Evolutionary conservation across 805 yeast species (phyloP).

Genomic region (Saccharomyces eubayanus): DNA sequence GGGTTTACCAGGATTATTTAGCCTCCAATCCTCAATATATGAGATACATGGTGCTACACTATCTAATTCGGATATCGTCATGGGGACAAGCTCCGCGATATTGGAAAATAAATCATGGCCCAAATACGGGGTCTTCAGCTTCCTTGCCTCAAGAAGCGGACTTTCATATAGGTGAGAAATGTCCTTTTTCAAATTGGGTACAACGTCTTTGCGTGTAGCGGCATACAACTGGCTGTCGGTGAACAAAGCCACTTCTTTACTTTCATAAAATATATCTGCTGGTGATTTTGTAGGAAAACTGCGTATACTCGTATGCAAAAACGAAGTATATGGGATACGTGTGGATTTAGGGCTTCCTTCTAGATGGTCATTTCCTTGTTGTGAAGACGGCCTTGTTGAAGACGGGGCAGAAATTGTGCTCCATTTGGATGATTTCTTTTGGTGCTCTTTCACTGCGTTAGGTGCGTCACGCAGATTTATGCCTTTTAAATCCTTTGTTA

Average conservation of each 20-base stretch:
- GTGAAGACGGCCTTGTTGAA: background rate
- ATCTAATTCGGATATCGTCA: constrained; percentile 16
- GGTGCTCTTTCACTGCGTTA: background rate
- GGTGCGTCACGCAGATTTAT: background rate
- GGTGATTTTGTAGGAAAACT: constrained; percentile 6
- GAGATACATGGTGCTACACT: constrained; percentile 16
- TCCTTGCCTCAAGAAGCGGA: constrained; percentile 2
- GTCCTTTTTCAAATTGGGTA: constrained; percentile 8
- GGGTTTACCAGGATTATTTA: background rate
- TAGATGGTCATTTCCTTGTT: background rate
- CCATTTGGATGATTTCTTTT: background rate
- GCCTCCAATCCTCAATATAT: constrained; percentile 12
- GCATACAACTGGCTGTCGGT: constrained; percentile 3
- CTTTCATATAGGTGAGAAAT: constrained; percentile 6
- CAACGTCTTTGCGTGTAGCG: background rate
- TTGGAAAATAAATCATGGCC: constrained; percentile 21
- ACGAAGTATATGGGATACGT: constrained; percentile 1
- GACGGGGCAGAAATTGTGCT: background rate
- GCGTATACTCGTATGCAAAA: constrained; percentile 5
- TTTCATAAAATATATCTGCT: constrained; percentile 9
- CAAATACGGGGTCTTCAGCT: constrained; percentile 11
- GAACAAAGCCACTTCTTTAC: constrained; percentile 17
- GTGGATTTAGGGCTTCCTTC: background rate
- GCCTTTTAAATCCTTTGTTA: background rate
- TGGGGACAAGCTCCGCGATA: constrained; percentile 14